Percentiles rank a stretch among this genome's conserved stretches.
Conservation (phyloP, 306 rosid genomes). For the Corylus heterophylla region DNA sequence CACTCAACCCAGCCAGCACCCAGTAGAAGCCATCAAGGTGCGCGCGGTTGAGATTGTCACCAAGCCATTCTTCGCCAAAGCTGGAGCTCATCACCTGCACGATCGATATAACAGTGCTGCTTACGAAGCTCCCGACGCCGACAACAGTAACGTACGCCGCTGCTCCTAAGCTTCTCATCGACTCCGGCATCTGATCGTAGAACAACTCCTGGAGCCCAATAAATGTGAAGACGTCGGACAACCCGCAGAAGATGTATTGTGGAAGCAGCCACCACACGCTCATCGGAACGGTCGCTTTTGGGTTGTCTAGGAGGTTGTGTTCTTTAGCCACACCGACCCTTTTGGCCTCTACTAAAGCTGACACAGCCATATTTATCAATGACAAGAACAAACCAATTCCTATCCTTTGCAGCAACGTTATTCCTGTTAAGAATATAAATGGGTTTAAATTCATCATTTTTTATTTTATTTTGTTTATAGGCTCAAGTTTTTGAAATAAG, state of each 20-base stretch:
- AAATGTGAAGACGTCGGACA: slow-evolving; percentile 24
- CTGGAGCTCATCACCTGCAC: slow-evolving; percentile 17
- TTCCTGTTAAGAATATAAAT: background rate
- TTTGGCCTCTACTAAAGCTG: slow-evolving; percentile 36
- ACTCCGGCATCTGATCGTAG: slow-evolving; percentile 45
- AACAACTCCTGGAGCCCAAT: slow-evolving; percentile 47
- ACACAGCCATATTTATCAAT: slow-evolving; percentile 15
- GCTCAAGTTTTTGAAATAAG: too few species aligned
- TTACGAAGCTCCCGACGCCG: slow-evolving; percentile 37
- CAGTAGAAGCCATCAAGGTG: slow-evolving; percentile 45
- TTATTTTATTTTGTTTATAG: too few species aligned
- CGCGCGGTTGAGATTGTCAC: slow-evolving; percentile 40
- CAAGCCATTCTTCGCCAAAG: slow-evolving; percentile 30
- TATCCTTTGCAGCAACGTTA: slow-evolving; percentile 41
- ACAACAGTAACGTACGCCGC: slow-evolving; percentile 27
- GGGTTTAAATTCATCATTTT: too few species aligned
- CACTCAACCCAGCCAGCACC: slow-evolving; percentile 38
- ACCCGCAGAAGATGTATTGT: slow-evolving; percentile 35
- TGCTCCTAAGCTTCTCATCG: slow-evolving; percentile 46
- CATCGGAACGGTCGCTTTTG: slow-evolving; percentile 39
- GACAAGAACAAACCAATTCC: slow-evolving; percentile 32
- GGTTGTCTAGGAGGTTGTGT: slow-evolving; percentile 30
- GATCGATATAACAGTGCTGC: slow-evolving; percentile 22
- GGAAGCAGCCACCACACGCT: slow-evolving; percentile 56
- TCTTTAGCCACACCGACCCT: slow-evolving; percentile 27